Base-by-base conservation (phyloP, 1,284 basidiomycete species). In the Papiliotrema laurentii region DNA sequence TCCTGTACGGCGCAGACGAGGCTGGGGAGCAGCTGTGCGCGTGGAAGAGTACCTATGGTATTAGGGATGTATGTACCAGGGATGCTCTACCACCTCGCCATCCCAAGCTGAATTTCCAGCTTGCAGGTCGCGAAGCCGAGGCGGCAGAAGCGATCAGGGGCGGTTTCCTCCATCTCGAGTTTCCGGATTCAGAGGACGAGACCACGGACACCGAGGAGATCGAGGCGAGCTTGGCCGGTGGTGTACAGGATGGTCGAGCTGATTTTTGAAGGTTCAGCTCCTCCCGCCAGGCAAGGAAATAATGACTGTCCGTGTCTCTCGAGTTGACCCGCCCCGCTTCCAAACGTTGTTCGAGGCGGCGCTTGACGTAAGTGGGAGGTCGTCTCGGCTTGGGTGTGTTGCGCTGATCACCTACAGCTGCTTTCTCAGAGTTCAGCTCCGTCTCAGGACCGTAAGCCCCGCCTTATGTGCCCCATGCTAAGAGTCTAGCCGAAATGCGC, bases 111-210 rank as follows among this genome's bases (percentile, higher is more conserved):
- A n/a, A n/a, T n/a, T n/a, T 14, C 4, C 40, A 27, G 4, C n/a
- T 27, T 5, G 9, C 45, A 46, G 45, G 11, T 30, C 14, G 34
- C 18, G 25, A 34, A 26, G 45, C 13, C 10, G 28, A 43, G 9
- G 33, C 26, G n/a, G 35, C 28, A 1, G 49, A 50, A 27, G 45
- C 49, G 10, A 61, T 64, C 38, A 22, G 51, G 34, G 47, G 42
- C 5, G 63, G 63, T 0, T 49, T 56, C 24, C 47, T 64, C 14
- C 60, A 62, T 48, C 51, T 61, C 22, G 43, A 56, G 28, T 43
- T 43, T 44, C 26, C 45, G 7, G 44, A 43, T 14, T 28, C 47
- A 16, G 37, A n/a, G 10, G 30, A 33, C 30, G 10, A 33, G 35
- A 31, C 30, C 18, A 37, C 35, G 14, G 10, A 7, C 35, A 31